Conservation (phyloP, 768 basidiomycete genomes). For the Boletus patriciae region DNA sequence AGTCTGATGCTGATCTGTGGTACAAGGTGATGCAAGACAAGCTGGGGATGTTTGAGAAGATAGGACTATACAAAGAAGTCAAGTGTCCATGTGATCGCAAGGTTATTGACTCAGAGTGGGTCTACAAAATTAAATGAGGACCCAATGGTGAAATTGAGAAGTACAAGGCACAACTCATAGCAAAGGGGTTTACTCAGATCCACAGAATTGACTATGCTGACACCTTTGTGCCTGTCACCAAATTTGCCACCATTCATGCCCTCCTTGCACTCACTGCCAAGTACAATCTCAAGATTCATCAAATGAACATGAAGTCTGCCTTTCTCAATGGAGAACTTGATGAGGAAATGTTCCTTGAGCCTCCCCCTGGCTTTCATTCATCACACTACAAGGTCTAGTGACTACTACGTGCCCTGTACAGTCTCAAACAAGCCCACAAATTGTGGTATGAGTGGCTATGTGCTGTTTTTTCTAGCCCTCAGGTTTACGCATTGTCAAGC, state of each 20-base stretch:
- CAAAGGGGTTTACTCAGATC: slow-evolving; percentile 34
- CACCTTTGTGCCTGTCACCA: slow-evolving; percentile 1
- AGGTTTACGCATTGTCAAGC: neutral
- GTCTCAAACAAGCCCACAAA: slow-evolving; percentile 4
- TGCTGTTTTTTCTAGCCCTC: neutral
- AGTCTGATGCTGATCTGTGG: neutral
- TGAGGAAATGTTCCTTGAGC: slow-evolving; percentile 30
- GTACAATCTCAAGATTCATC: slow-evolving; percentile 11
- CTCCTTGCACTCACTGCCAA: slow-evolving; percentile 1
- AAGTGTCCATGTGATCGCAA: neutral
- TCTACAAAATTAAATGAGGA: slow-evolving; percentile 3
- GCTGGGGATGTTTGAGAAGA: neutral
- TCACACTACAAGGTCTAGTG: neutral
- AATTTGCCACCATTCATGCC: neutral
- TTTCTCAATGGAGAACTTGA: slow-evolving; percentile 11
- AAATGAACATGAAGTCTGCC: slow-evolving; percentile 28
- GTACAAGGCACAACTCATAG: slow-evolving; percentile 43
- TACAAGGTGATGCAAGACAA: neutral
- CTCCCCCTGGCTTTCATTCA: slow-evolving; percentile 13
- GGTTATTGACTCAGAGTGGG: neutral
- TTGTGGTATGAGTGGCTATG: neutral
- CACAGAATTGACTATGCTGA: slow-evolving; percentile 38
- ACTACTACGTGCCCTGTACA: neutral
- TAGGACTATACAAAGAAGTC: slow-evolving; percentile 1
- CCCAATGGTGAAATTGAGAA: slow-evolving; percentile 28